A percentile compares a stretch with the other conserved stretches of the same genome.
phyloP scores from a whole-genome alignment of 495 filamentous ascomycete species.

The Neurospora terricola region DNA sequence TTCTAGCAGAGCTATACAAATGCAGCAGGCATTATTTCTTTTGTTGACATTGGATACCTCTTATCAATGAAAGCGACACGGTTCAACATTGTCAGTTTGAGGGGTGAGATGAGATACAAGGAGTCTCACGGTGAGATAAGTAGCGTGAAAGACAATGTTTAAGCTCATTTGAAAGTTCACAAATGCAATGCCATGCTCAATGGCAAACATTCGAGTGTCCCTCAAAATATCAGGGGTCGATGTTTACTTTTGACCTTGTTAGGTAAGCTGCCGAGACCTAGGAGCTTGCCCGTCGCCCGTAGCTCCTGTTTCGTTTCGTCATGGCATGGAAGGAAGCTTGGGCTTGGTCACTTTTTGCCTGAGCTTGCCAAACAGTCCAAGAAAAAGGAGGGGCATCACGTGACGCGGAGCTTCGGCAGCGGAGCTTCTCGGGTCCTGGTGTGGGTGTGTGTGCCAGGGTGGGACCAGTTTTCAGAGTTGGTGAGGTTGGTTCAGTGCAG shows the following conservation, averaged over 20 bases:
- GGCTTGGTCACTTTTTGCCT: background rate
- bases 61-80: background rate
- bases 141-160: background rate
- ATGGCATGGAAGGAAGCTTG: background rate
- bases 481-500: constrained; percentile 4
- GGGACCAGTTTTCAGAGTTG: constrained; percentile 14
- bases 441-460: constrained; percentile 2
- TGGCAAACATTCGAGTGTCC: background rate
- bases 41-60: background rate
- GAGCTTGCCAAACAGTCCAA: background rate
- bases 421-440: constrained; percentile 19
- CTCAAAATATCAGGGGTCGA: background rate
- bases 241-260: background rate
- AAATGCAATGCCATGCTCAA: background rate
- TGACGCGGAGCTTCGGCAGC: constrained; percentile 23
- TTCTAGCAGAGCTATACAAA: background rate
- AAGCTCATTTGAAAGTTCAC: background rate
- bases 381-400: constrained; percentile 5
- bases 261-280: background rate
- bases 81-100: background rate
- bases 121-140: background rate
- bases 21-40: background rate
- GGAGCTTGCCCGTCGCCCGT: background rate
- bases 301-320: background rate
- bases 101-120: background rate